Conservation (phyloP, 306 rosid genomes). For the Geum urbanum region DNA sequence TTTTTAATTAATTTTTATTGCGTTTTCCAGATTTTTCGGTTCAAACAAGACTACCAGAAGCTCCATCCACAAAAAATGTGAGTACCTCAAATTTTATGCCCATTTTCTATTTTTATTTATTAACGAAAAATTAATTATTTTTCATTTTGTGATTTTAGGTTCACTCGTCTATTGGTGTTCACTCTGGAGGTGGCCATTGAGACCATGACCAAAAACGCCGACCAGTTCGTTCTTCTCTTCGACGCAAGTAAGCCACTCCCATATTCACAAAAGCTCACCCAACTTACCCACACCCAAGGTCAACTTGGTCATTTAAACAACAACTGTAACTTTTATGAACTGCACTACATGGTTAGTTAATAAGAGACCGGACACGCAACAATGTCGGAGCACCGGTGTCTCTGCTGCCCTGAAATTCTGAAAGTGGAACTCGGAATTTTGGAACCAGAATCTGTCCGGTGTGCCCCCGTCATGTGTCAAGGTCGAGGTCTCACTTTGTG, state of each 20-base stretch:
- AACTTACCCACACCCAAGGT: neutral
- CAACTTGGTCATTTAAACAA: neutral
- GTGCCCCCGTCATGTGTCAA: slow-evolving; percentile 55
- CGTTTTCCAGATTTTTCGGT: slow-evolving; percentile 63
- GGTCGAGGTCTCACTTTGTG: slow-evolving; percentile 27
- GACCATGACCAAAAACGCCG: slow-evolving; percentile 77
- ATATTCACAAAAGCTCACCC: slow-evolving; percentile 3
- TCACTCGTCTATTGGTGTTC: slow-evolving; percentile 76
- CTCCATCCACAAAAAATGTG: slow-evolving; percentile 89
- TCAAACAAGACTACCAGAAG: slow-evolving; percentile 90
- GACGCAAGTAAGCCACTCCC: slow-evolving; percentile 80
- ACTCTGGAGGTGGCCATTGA: slow-evolving; percentile 88
- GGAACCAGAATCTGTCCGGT: slow-evolving; percentile 58
- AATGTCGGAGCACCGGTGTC: slow-evolving; percentile 35
- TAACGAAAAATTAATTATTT: neutral
- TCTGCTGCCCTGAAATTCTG: neutral
- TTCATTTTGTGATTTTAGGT: slow-evolving; percentile 39
- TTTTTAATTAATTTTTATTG: too few relatives aligned
- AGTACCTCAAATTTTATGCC: slow-evolving; percentile 23
- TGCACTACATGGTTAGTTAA: slow-evolving; percentile 11
- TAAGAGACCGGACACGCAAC: slow-evolving; percentile 23
- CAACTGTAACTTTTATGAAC: neutral
- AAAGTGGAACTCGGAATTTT: slow-evolving; percentile 13
- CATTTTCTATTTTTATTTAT: neutral
- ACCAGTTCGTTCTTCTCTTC: slow-evolving; percentile 76